Base-by-base conservation (phyloP, 305 asterid species). In the Plantago lanceolata region DNA sequence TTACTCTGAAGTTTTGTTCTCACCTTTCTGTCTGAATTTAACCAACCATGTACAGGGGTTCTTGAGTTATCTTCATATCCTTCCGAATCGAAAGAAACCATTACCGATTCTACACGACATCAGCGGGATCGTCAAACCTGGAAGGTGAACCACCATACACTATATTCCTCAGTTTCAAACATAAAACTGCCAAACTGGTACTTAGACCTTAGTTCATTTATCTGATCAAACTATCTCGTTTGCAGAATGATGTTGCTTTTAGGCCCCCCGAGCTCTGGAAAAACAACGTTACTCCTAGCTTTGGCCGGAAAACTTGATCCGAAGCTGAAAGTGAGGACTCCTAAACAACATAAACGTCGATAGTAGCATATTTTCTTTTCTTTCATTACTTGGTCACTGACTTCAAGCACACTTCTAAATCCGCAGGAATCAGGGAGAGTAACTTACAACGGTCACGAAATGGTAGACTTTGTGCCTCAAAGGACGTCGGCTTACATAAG, bases 181-280 rank as follows among this genome's bases (percentile, higher is more conserved):
- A 4, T 18, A 15, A 19, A 21, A 21, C 14, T 40, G 37, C 26
- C n/a, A n/a, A n/a, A n/a, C n/a, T n/a, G n/a, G n/a, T n/a, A n/a
- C n/a, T n/a, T n/a, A n/a, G n/a, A n/a, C n/a, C 11, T 40, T 8
- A 15, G 58, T 45, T 48, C 33, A 63, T 44, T 15, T n/a, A 64
- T 57, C 48, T 4, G 37, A 68, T 20, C 45, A 18, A 19, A 67
- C 47, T 11, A 40, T 13, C 45, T 51, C 20, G 48, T 72, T 49
- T 63, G 80, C 74, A 89, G 98, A 77, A 84, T 92, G 96, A 79
- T 93, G 0, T 77, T 92, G 67, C 96, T 92, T 65, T 73, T 92
- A 68, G 98, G 96, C 52, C 98, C 98, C 12, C 98, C 98, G 20
- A 85, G 85, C 66, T 87, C 98, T 0, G 98, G 98, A 12, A 92